Evolutionary conservation across 2,329 filamentous ascomycete species (phyloP).

Genomic region (Biscogniauxia marginata): DNA sequence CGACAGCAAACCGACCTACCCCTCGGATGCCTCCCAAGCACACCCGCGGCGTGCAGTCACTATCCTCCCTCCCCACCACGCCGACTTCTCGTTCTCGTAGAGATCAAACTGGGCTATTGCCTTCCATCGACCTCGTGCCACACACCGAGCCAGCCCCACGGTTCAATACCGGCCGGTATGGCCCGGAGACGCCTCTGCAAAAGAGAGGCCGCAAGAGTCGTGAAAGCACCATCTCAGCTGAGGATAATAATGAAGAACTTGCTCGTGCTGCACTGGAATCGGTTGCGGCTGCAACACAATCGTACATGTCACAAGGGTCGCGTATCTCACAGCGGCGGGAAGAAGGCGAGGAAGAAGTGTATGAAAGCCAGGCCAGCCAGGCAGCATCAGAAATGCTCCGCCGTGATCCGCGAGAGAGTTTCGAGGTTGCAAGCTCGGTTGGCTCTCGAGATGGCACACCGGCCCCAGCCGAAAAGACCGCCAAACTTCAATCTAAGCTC

Average conservation of each 20-base stretch:
- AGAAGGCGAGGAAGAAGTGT: conserved; percentile 60
- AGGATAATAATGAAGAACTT: conserved; percentile 59
- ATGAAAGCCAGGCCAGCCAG: conserved; percentile 75
- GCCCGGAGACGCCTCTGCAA: conserved; percentile 44
- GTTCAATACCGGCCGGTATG: conserved; percentile 39
- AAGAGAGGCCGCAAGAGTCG: conserved; percentile 65
- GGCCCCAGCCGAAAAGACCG: conserved; percentile 44
- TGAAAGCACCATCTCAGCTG: conserved; percentile 81
- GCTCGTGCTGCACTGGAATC: conserved; percentile 54
- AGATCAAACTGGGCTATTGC: conserved; percentile 53
- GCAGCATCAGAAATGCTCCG: conserved; percentile 74
- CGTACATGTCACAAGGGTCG: conserved; percentile 34
- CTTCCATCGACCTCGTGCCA: conserved; percentile 61
- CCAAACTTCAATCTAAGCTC: conserved; percentile 51
- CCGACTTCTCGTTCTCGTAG: conserved; percentile 56
- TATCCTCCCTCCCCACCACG: conserved; percentile 81
- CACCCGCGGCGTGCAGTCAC: conserved; percentile 72
- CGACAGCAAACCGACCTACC: conserved; percentile 43
- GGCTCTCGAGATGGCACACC: conserved; percentile 46
- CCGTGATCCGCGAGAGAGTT: conserved; percentile 53
- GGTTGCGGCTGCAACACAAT: conserved; percentile 47
- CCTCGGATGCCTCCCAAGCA: conserved; percentile 60
- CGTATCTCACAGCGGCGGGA: conserved; percentile 31
- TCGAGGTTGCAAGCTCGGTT: conserved; percentile 46
- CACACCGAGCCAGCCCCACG: conserved; percentile 56